Evolutionary conservation across 257 asterid species (phyloP), one percentile per base, ranked within the genome.

Genomic region (Eucommia ulmoides): DNA sequence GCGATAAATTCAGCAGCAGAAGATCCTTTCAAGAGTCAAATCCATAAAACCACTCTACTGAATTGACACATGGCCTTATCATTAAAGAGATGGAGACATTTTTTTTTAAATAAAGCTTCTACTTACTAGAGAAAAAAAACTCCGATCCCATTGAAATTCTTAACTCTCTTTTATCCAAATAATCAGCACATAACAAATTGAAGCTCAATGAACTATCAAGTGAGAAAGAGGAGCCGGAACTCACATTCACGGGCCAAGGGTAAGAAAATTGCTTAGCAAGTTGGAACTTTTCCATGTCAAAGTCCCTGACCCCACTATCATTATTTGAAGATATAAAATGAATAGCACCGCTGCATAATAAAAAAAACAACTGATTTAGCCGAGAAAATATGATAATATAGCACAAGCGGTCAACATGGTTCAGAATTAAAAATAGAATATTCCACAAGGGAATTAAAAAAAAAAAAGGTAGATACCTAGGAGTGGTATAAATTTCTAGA

Each of bases 201-300:
- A 29, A 29, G 12, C 12, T 29, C 24, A 19, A 45, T 9, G 50
- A 7, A 41, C 20, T 26, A 4, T 16, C 20, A 53, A 2, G 51
- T 24, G 10, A 41, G 41, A 2, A 17, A 51, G 22, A 50, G 48
- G 55, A n/a, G 19, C 0, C 45, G 54, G 52, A 33, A 69, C 94
- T 76, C 70, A 89, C 98, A 69, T 89, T 89, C 50, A 89, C 96
- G 11, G 98, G 96, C 98, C 98, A 89, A 8, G 75, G 68, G 61
- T 80, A 82, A 44, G 62, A 73, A 55, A 82, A 76, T 74, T 80
- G 88, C 49, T 75, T 82, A 20, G 74, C 66, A 59, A 66, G 76
- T 41, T 85, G 96, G 65, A 89, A 85, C 51, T 58, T 89, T 61
- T 85, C 94, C 87, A 86, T 74, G 65, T 89, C 96, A 22, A 82